Evolutionary conservation across 257 asterid species (phyloP).

Genomic region (Scutellaria galericulata): DNA sequence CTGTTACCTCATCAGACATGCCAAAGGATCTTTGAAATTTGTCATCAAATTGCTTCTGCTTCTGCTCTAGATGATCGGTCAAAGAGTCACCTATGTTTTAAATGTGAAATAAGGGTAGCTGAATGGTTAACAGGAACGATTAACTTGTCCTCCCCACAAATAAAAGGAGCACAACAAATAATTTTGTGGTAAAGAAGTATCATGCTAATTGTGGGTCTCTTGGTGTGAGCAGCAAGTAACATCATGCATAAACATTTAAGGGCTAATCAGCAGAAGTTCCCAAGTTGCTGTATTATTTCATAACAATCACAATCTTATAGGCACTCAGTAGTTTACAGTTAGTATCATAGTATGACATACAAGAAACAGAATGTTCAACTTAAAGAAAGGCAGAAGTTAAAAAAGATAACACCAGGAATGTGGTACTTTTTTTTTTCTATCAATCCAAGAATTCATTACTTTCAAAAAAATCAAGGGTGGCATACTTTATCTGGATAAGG

Average conservation of each 20-base stretch:
- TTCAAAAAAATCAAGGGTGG: conserved; percentile 1
- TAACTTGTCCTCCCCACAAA: background rate
- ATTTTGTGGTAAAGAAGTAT: background rate
- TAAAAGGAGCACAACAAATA: background rate
- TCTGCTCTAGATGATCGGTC: conserved; percentile 67
- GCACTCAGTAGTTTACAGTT: background rate
- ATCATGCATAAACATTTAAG: conserved; percentile 25
- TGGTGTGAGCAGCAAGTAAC: conserved; percentile 21
- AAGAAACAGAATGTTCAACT: conserved; percentile 12
- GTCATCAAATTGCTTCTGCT: conserved; percentile 71
- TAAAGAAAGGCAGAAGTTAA: background rate
- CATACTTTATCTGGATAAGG: conserved; percentile 8
- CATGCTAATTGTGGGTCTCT: conserved; percentile 13
- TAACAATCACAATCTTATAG: conserved; percentile 22
- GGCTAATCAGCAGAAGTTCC: conserved; percentile 20
- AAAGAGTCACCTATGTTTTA: conserved; percentile 61
- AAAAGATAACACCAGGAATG: conserved; percentile 25
- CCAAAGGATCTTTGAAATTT: conserved; percentile 67
- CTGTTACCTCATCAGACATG: conserved; percentile 73
- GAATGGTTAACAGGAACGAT: conserved; percentile 23
- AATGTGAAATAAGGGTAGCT: conserved; percentile 29
- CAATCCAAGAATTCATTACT: conserved; percentile 7
- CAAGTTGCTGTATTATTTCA: conserved; percentile 7
- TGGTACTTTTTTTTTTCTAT: background rate
- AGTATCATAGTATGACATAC: background rate